Conservation (phyloP, 768 basidiomycete species). For the Boletus vinaceobasis region DNA sequence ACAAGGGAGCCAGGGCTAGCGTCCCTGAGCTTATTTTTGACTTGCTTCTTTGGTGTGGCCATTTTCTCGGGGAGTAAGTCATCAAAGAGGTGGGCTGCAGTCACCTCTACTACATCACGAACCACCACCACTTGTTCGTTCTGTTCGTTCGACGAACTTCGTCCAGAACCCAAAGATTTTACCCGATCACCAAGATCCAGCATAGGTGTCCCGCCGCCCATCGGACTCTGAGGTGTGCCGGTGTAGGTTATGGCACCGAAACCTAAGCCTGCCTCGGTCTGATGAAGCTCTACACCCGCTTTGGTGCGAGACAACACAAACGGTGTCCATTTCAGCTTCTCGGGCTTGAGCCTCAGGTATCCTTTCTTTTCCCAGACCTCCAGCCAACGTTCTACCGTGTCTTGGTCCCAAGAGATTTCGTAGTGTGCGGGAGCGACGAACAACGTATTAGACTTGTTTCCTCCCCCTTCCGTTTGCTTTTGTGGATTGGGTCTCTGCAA, state of each 20-base stretch:
- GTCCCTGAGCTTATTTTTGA: slow-evolving; percentile 14
- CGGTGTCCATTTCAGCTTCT: slow-evolving; percentile 92
- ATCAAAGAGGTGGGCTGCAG: slow-evolving; percentile 33
- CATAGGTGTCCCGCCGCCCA: slow-evolving; percentile 24
- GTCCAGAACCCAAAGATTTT: slow-evolving; percentile 15
- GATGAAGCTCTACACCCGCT: slow-evolving; percentile 26
- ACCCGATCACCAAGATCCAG: slow-evolving; percentile 15
- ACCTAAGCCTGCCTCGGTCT: slow-evolving; percentile 14
- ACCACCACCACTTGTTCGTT: slow-evolving; percentile 8
- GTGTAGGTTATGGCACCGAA: slow-evolving; percentile 9
- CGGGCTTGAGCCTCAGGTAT: slow-evolving; percentile 70
- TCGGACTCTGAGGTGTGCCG: slow-evolving; percentile 13
- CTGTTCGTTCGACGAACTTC: slow-evolving; percentile 13
- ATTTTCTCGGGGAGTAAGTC: slow-evolving; percentile 20
- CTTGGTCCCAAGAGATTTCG: slow-evolving; percentile 69
- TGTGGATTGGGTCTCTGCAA: slow-evolving; percentile 53
- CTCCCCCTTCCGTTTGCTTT: slow-evolving; percentile 36
- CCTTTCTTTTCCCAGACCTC: slow-evolving; percentile 73
- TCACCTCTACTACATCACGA: slow-evolving; percentile 9
- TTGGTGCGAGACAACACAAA: slow-evolving; percentile 64
- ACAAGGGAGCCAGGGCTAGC: slow-evolving; percentile 13
- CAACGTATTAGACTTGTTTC: slow-evolving; percentile 43
- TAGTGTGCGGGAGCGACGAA: slow-evolving; percentile 70
- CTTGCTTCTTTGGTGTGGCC: slow-evolving; percentile 19
- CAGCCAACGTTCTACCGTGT: slow-evolving; percentile 62